Evolutionary conservation across 1,284 basidiomycete genomes (phyloP).

Genomic region (Irpex lacteus): DNA sequence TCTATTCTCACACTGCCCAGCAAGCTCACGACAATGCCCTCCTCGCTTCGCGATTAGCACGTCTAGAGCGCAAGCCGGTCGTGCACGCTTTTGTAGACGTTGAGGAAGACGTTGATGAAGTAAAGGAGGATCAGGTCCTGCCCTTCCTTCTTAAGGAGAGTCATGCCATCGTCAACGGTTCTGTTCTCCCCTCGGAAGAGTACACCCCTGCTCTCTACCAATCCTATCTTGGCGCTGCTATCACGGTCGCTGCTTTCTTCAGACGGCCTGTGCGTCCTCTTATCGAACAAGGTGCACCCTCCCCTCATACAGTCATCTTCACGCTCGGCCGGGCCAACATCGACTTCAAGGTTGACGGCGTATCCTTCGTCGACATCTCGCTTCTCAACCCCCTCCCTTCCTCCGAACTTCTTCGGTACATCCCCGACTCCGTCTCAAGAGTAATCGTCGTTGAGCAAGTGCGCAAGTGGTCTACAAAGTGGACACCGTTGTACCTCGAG

Average conservation of each 20-base stretch:
- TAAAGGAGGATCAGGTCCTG: conserved; percentile 54
- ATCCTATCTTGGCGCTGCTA: conserved; percentile 61
- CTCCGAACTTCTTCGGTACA: conserved; percentile 58
- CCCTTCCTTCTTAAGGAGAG: conserved; percentile 54
- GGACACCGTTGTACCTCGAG: conserved; percentile 87
- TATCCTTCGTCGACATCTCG: conserved; percentile 67
- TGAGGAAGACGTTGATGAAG: conserved; percentile 38
- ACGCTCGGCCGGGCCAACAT: conserved; percentile 60
- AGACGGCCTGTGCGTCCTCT: conserved; percentile 61
- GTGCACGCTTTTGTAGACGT: conserved; percentile 70
- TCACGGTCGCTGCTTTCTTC: conserved; percentile 60
- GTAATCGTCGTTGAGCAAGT: conserved; percentile 88
- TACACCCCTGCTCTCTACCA: conserved; percentile 38
- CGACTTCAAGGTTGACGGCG: conserved; percentile 47
- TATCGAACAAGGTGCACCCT: conserved; percentile 39
- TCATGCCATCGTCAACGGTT: conserved; percentile 28
- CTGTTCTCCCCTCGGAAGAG: conserved; percentile 18
- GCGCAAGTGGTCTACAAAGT: conserved; percentile 76
- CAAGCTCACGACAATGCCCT: conserved; percentile 74
- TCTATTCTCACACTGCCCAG: conserved; percentile 62
- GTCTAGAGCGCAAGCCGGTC: conserved; percentile 58
- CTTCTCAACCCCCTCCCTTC: conserved; percentile 76
- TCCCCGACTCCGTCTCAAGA: conserved; percentile 65
- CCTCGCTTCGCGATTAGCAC: conserved; percentile 67
- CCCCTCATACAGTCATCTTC: conserved; percentile 69